Evolutionary conservation across 1,139 yeast genomes (phyloP).

Genomic region (Hyphopichia khmerensis): DNA sequence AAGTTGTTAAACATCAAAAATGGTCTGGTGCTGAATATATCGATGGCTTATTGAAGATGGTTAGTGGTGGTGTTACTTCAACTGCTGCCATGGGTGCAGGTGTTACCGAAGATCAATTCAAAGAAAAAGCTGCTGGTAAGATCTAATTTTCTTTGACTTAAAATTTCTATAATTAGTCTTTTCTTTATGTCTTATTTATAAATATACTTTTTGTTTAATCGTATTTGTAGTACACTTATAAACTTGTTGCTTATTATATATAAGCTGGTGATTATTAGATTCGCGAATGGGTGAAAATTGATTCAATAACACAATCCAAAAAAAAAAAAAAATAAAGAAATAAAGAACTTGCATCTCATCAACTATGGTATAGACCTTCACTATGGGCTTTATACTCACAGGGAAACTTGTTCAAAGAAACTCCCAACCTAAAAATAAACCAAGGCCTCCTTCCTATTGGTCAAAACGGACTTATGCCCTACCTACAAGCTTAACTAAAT

Average conservation of each 20-base stretch:
- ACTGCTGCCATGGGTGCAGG: conserved; percentile 99
- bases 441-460: not conserved
- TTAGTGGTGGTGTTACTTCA: conserved; percentile 91
- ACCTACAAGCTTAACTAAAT: not conserved
- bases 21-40: conserved; percentile 99
- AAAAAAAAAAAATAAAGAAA: not conserved
- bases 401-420: conserved; percentile 12
- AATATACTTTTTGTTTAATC: not conserved
- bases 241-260: not conserved
- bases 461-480: not conserved
- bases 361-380: too few species aligned
- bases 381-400: conserved; percentile 36
- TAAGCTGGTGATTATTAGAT: too few species aligned
- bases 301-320: not conserved
- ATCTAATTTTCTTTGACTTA: conserved; percentile 4
- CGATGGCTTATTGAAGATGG: conserved; percentile 85
- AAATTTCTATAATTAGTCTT: not conserved
- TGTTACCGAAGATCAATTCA: conserved; percentile 96
- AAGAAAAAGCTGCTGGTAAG: conserved; percentile 31
- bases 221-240: too few species aligned
- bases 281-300: too few species aligned
- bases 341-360: not conserved
- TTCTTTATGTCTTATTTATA: not conserved
- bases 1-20: conserved; percentile 95
- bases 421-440: not conserved